Base-by-base conservation (phyloP, 768 basidiomycete species). In the Trametes elegans region DNA sequence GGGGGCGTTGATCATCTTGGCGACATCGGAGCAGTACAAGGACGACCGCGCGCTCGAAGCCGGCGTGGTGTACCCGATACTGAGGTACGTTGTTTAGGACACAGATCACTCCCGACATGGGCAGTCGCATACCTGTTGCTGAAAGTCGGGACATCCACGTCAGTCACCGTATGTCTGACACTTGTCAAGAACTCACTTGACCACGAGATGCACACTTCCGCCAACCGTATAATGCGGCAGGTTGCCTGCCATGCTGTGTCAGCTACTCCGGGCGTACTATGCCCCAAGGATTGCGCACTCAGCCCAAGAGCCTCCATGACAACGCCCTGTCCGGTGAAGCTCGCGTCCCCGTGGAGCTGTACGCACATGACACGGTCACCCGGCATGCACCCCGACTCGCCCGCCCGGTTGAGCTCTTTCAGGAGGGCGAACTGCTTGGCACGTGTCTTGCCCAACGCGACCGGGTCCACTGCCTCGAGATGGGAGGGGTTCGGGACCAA, bases 21-120 rank as follows among this genome's bases (percentile, higher is more conserved):
- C 90, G 32, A 90, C 74, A 66, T 93, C 91, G 0, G 90, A 90
- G 64, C 90, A 93, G 65, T 97, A 97, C 29, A 90, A 65, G 0
- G 89, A 92, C 1, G 93, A 94, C 7, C 93, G 82, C 13, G 90
- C 89, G 45, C 79, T 81, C 0, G 89, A 84, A 0, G 91, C 88
- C 0, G 92, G 93, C 0, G 93, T 95, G 0, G 93, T 95, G 62
- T 95, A 96, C 21, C 93, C 93, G 54, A 96, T 91, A 62, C 89
- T 95, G 62, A n/a, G 14, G n/a, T n/a, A n/a, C n/a, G n/a, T n/a
- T n/a, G n/a, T n/a, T n/a, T n/a, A n/a, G n/a, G n/a, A n/a, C n/a
- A n/a, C n/a, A n/a, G n/a, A n/a, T n/a, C n/a, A n/a, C n/a, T n/a
- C n/a, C n/a, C n/a, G n/a, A n/a, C n/a, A n/a, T n/a, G n/a, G n/a